Conservation (phyloP, 169 alveolate species). For the Pseudocohnilembus persalinus region DNA sequence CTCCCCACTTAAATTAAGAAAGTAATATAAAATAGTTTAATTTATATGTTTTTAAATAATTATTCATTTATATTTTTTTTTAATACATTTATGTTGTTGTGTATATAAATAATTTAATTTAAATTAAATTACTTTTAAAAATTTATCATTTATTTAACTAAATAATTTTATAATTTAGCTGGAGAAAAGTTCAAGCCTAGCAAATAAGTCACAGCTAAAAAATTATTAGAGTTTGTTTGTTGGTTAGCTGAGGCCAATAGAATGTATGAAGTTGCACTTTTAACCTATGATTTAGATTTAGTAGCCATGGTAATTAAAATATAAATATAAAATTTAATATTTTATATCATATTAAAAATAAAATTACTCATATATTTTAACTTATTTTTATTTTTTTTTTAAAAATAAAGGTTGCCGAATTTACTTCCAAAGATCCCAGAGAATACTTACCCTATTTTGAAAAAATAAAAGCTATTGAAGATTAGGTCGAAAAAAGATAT, state of each 20-base stretch:
- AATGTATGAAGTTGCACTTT: constrained; percentile 83
- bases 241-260: constrained; percentile 87
- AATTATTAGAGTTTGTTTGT: constrained; percentile 81
- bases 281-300: constrained; percentile 86
- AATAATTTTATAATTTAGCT: background rate
- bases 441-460: constrained; percentile 83
- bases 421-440: constrained; percentile 87
- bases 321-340: too few relatives aligned
- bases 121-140: background rate
- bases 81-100: constrained; percentile 1
- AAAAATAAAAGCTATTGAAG: constrained; percentile 55
- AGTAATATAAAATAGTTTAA: constrained; percentile 17
- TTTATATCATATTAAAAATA: too few relatives aligned
- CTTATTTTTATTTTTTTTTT: background rate
- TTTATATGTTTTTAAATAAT: constrained; percentile 2
- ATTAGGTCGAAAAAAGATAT: constrained; percentile 67
- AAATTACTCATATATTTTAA: too few relatives aligned
- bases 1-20: constrained; percentile 74
- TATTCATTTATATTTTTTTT: constrained; percentile 33
- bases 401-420: constrained; percentile 75
- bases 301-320: constrained; percentile 58
- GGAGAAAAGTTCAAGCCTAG: constrained; percentile 4
- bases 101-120: too few relatives aligned
- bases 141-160: background rate
- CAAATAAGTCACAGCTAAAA: constrained; percentile 44